Evolutionary conservation across 1,139 yeast species (phyloP), one percentile per base, ranked within the genome.

Genomic region (Nakaseomyces nivariensis): DNA sequence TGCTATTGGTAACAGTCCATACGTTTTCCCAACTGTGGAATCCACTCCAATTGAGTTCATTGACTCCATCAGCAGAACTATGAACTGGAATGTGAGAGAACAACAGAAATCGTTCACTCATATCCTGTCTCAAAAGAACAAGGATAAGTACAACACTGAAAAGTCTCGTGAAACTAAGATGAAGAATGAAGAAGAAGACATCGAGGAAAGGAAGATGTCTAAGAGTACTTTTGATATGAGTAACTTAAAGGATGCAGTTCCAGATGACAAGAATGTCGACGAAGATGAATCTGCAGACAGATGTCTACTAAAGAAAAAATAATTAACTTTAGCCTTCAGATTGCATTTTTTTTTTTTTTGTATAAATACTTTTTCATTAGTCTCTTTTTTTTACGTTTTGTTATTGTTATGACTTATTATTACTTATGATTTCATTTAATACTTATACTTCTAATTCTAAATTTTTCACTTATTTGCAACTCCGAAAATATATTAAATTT

Each of bases 41-140:
- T 77, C 88, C 1, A 76, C 84, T 4, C 78, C 81, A 48, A 83
- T 85, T 1, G 95, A 86, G 63, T 88, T 85, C 63, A 79, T 87
- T 56, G 92, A 86, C 61, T 81, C 88, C 56, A 95, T 87, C 10
- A 81, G 90, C 58, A 72, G 95, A 48, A 85, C 88, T 46, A 71
- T 88, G 62, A 84, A 86, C 64, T 88, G 96, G 96, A 88, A 88
- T 63, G 84, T 76, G 13, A 74, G 96, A 52, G 90, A 86, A 61
- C 81, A 77, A 56, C 96, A 87, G 65, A 83, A 83, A 57, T 85
- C 95, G 3, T 84, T 86, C 63, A 72, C 52, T 3, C 78, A 75
- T 57, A 63, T 76, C 51, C 61, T 78, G 41, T 75, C 79, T 46
- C 75, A 72, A 31, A 72, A 73, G 57, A 76, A 75, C 58, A 69